A percentile compares a stretch with the other conserved stretches of the same genome.
These are phyloP conservation scores for Serendipita vermifera DNA, from an alignment of 768 basidiomycete species.

Conservation along the genomic window DNA sequence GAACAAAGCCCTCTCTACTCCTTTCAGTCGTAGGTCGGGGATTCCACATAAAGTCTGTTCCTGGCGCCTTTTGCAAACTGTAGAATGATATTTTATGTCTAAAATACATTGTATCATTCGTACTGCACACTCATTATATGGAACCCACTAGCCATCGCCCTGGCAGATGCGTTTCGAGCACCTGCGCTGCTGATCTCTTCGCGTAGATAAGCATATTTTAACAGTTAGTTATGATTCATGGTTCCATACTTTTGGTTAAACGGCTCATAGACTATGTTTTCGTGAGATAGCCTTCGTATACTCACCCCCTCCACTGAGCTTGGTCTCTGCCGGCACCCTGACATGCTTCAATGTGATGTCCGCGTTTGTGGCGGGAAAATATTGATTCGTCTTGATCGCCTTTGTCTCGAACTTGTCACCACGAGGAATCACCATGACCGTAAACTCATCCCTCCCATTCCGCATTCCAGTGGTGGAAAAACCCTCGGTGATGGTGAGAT, in stretches of 20 bases:
- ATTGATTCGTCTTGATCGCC: conserved; percentile 87
- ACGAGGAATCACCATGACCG: conserved; percentile 63
- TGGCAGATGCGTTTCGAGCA: too few relatives aligned
- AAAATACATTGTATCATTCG: too few relatives aligned
- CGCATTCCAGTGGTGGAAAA: conserved; percentile 75
- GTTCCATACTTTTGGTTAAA: too few relatives aligned
- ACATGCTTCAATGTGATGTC: conserved; percentile 48
- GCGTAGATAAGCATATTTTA: too few relatives aligned
- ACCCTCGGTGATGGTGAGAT: conserved; percentile 85
- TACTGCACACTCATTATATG: too few relatives aligned
- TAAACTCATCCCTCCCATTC: conserved; percentile 48
- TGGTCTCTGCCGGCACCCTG: conserved; percentile 74
- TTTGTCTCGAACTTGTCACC: conserved; percentile 66
- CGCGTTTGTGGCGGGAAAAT: conserved; percentile 78
- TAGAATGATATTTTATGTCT: too few relatives aligned
- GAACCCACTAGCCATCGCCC: conserved; percentile 79
- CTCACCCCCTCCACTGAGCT: conserved; percentile 72
- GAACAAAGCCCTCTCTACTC: too few relatives aligned
- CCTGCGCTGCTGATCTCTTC: too few relatives aligned
- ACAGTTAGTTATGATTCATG: too few relatives aligned
- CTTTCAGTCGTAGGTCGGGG: too few relatives aligned
- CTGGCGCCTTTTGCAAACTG: too few relatives aligned
- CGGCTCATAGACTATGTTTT: conserved; percentile 16
- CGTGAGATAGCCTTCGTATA: conserved; percentile 68
- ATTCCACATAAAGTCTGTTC: too few relatives aligned